Evolutionary conservation across 495 filamentous ascomycete species (phyloP).

Genomic region (Talaromyces liani): DNA sequence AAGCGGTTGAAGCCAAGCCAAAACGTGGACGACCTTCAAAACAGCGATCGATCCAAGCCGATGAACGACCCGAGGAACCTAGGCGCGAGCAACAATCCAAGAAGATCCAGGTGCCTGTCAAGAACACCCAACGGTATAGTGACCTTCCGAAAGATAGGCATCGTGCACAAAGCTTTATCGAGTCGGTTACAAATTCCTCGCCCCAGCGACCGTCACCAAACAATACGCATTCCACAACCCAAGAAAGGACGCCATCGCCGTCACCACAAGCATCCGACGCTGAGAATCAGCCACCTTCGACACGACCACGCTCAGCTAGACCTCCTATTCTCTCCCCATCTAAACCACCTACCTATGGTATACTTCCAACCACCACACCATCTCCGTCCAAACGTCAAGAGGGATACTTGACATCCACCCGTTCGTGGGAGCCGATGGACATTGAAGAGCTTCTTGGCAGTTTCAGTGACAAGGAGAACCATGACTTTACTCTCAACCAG

Average conservation of each 20-base stretch:
- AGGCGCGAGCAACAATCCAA: constrained; percentile 8
- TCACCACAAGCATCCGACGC: constrained; percentile 75
- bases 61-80: constrained; percentile 14
- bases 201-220: neutral
- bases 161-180: constrained; percentile 18
- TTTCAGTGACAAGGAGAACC: constrained; percentile 49
- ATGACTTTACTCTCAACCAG: constrained; percentile 33
- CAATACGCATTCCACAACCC: neutral
- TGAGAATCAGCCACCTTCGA: constrained; percentile 68
- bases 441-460: constrained; percentile 50
- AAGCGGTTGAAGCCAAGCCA: neutral
- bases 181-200: neutral
- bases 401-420: constrained; percentile 46
- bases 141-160: constrained; percentile 37
- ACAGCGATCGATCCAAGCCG: constrained; percentile 12
- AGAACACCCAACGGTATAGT: constrained; percentile 37
- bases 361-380: constrained; percentile 51
- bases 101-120: constrained; percentile 29
- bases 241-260: constrained; percentile 36
- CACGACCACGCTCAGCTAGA: constrained; percentile 39
- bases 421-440: constrained; percentile 69
- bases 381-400: constrained; percentile 62
- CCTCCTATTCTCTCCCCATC: constrained; percentile 29
- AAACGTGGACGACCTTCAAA: constrained; percentile 7
- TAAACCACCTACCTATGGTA: constrained; percentile 26